Conservation (phyloP, 2,329 filamentous ascomycete genomes). For the Monilinia vaccinii-corymbosi region DNA sequence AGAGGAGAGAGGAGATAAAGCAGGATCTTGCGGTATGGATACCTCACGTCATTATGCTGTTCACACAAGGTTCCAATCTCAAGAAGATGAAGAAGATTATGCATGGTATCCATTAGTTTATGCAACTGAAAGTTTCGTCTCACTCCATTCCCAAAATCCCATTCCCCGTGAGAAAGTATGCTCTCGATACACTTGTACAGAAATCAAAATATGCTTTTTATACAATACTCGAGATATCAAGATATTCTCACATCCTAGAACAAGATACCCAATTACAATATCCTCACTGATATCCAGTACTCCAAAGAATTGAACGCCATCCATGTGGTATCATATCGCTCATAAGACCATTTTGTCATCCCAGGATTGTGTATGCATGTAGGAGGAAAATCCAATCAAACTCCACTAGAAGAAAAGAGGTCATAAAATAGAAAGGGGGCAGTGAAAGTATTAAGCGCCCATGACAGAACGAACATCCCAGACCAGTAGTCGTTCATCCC, state of each 20-base stretch:
- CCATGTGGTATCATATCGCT: constrained; percentile 2
- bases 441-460: constrained; percentile 21
- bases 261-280: not conserved
- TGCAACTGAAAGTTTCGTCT: not conserved
- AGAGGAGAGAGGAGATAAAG: no score
- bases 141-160: not conserved
- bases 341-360: not conserved
- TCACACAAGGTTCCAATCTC: not conserved
- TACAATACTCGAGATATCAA: not conserved
- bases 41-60: not conserved
- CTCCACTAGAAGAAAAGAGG: not conserved
- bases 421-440: not conserved
- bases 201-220: not conserved
- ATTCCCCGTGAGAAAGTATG: not conserved
- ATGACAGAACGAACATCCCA: constrained; percentile 78
- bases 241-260: not conserved
- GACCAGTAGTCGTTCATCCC: constrained; percentile 84
- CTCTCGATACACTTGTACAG: not conserved
- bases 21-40: no score
- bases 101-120: not conserved
- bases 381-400: not conserved
- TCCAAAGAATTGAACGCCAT: not conserved
- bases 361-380: not conserved
- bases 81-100: no score
- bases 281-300: not conserved